Conservation (phyloP, 1,284 basidiomycete species). For the Cryptococcus sp. region DNA sequence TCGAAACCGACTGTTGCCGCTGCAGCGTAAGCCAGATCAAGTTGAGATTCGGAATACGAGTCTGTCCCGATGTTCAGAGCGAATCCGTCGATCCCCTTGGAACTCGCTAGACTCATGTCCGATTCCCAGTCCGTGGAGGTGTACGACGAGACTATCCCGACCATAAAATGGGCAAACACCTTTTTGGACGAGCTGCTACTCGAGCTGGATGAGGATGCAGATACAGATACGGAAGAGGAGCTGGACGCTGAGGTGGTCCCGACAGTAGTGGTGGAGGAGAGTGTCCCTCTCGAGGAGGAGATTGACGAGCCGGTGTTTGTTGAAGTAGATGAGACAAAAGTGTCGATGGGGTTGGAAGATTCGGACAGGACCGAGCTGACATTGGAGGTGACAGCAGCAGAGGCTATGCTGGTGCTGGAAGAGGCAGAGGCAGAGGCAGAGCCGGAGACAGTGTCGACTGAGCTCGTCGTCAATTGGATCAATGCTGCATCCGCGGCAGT, state of each 20-base stretch:
- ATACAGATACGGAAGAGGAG: not conserved
- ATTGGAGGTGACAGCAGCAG: not conserved
- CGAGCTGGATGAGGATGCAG: not conserved
- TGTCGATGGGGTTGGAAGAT: conserved; percentile 9
- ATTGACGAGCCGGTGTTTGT: not conserved
- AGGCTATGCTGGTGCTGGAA: not conserved
- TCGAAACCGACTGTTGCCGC: conserved; percentile 40
- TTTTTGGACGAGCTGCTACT: conserved; percentile 25
- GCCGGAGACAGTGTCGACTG: not conserved
- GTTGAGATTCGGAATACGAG: conserved; percentile 40
- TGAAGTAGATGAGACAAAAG: conserved; percentile 11
- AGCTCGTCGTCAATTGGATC: not conserved
- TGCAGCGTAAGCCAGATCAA: conserved; percentile 46
- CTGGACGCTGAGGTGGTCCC: not conserved
- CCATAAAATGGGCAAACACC: conserved; percentile 51
- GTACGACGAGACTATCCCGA: conserved; percentile 46
- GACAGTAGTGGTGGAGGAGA: not conserved
- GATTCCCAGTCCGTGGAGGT: conserved; percentile 32
- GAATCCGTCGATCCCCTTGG: conserved; percentile 48
- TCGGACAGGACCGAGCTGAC: not conserved
- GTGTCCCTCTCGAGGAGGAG: not conserved
- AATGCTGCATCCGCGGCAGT: conserved; percentile 2
- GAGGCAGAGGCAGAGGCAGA: not conserved
- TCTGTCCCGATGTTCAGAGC: conserved; percentile 52
- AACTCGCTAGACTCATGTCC: conserved; percentile 46